Evolutionary conservation across 352 stramenopile species (phyloP), one percentile per base, ranked within the genome.

Genomic region (Stephanocyclus meneghinianus): DNA sequence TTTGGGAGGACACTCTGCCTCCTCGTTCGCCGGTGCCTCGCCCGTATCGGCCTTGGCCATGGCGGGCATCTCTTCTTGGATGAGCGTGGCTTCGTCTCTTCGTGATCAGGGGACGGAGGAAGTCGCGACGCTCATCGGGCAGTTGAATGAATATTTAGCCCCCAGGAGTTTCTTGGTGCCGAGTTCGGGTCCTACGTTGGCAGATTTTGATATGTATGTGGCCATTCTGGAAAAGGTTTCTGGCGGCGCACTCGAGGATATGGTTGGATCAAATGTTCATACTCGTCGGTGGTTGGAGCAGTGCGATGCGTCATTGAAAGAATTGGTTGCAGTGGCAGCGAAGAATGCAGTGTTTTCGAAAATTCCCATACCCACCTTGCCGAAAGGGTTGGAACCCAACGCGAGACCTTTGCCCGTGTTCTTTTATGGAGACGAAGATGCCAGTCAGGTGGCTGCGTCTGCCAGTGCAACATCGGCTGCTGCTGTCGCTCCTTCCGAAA

Each of bases 171-270:
- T 91, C 71, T 72, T 92, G 47, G 79, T 91, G 50, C 53, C 75
- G 13, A 85, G 71, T 78, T 45, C 77, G 0, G 30, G 30, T 21
- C 63, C 78, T 1, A 90, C 81, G 3, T 30, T 91, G 35, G 81
- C 84, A 0, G 87, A 92, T 76, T 83, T 87, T 18, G 87, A 92
- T 83, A 57, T 92, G 50, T 84, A 80, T 48, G 67, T 84, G 10
- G 73, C 66, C 0, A 55, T 82, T 78, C 32, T 71, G 30, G n/a
- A 64, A 53, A 80, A 74, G 32, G 40, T 61, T 45, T 61, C 65
- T 10, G 45, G 45, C 9, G 32, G 51, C 35, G 26, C 48, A 4
- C 51, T 75, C 13, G 73, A 80, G 4, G 35, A 29, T 1, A 67
- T 65, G 15, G 59, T 64, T 29, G 47, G 47, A 47, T 15, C 30